Evolutionary conservation across 257 asterid species (phyloP), one percentile per base, ranked within the genome.

Genomic region (Striga asiatica): DNA sequence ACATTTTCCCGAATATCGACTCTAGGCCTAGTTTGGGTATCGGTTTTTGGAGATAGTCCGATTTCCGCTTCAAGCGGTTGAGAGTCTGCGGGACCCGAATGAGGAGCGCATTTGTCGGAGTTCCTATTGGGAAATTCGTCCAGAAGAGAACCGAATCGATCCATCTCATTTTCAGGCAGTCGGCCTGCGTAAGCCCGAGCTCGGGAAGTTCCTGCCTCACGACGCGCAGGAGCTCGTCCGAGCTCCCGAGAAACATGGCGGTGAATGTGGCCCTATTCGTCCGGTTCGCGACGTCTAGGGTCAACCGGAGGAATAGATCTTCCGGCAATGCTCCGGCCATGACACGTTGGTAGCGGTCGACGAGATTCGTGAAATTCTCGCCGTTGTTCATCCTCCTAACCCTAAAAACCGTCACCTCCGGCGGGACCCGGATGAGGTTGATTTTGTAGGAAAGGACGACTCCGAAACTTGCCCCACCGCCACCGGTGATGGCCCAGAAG

Each of bases 401-500:
- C 8, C 72, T 31, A 31, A 76, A 76, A 22, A 73, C 80, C 0
- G 77, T 65, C 0, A 71, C 75, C 0, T 9, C 55, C 1, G 55
- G 3, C 0, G 81, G 81, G 29, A 79, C 83, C 0, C 21, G 60
- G 2, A 74, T 76, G 0, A 76, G 8, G 2, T 71, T 76, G 50
- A 76, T 69, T 34, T 71, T 79, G 79, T 74, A 79, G 0, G 83
- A 56, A 0, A 76, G 50, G 0, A 74, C 70, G 5, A 79, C 83
- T 1, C 81, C 87, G 28, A 34, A 79, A 64, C 83, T 79, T 14
- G 69, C 54, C 3, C 75, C 87, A 3, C 83, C 83, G 6, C 83
- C 87, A 3, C 81, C 87, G 1, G 69, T 76, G 27, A 79, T 76
- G 2, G 83, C 87, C 87, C 87, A 79, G 43, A 76, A 79, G 5